A percentile compares a stretch with the other conserved stretches of the same genome.
Conservation (phyloP, 768 basidiomycete species). For the Arthromyces matolae region DNA sequence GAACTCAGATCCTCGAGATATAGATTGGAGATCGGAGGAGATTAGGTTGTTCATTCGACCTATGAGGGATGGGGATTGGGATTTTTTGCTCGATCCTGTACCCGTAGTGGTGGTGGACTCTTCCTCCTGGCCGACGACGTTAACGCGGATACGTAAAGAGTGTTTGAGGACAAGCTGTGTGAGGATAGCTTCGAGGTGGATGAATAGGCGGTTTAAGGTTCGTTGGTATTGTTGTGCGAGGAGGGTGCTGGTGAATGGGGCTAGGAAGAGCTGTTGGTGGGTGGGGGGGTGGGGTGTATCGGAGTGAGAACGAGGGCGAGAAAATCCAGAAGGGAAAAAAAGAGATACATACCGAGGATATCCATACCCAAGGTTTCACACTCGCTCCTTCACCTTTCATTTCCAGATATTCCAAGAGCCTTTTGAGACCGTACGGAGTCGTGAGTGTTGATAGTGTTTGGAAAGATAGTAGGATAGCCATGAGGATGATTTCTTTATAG, state of each 20-base stretch:
- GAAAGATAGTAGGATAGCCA: constrained; percentile 24
- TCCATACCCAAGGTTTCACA: constrained; percentile 68
- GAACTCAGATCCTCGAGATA: constrained; percentile 32
- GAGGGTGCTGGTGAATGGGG: constrained; percentile 5
- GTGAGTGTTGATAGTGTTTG: constrained; percentile 23
- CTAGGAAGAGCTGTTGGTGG: constrained; percentile 33
- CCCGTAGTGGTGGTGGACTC: constrained; percentile 7
- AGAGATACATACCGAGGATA: constrained; percentile 37
- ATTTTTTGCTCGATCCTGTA: background rate
- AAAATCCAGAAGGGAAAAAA: constrained; percentile 40
- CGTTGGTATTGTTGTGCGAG: constrained; percentile 13
- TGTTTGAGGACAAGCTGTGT: constrained; percentile 40
- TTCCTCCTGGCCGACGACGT: constrained; percentile 31
- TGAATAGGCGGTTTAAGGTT: constrained; percentile 40
- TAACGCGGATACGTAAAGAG: constrained; percentile 56
- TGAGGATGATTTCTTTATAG: constrained; percentile 25
- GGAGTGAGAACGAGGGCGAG: constrained; percentile 26
- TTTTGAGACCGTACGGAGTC: constrained; percentile 36
- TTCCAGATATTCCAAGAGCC: constrained; percentile 39
- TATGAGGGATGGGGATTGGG: too few relatives aligned
- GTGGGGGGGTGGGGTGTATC: too few relatives aligned
- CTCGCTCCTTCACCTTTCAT: constrained; percentile 40
- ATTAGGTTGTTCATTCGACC: constrained; percentile 77
- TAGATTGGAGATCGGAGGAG: constrained; percentile 50
- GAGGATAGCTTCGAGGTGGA: constrained; percentile 42